Base-by-base conservation (phyloP, 441 rosid species). In the Croton setiger region DNA sequence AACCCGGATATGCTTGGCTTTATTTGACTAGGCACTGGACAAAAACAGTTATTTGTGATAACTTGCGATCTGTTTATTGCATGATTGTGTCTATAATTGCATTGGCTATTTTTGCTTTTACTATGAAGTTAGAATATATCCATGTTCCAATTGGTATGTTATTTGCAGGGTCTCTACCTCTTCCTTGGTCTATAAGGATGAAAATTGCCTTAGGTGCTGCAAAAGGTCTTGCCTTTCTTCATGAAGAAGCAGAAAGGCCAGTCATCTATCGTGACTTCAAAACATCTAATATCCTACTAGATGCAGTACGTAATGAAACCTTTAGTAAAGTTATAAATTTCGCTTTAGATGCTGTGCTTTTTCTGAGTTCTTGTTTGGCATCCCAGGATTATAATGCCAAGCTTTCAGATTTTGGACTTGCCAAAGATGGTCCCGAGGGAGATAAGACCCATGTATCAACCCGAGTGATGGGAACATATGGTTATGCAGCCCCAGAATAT, bases 251-350 rank as follows among this genome's bases (percentile, higher is more conserved):
- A 17, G 89, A 88, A 74, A 92, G 90, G 79, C 96, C 92, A 1
- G 98, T 92, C 56, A 92, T 92, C 63, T 92, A 92, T 80, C 93
- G 98, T 60, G 98, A 92, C 82, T 92, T 92, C 74, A 92, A 92
- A 69, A 92, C 98, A 63, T 90, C 98, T 45, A 92, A 92, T 75
- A 92, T 92, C 77, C 79, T 92, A 72, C 80, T 92, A 70, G 97
- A 92, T 76, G 92, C 94, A 59, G 97, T 92, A 80, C 51, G 81
- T 75, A 66, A 47, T 37, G 60, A 70, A 71, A 51, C 72, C 72
- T 15, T 44, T 37, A 7, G 58, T 15, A 17, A 43, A 6, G 20
- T 60, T 64, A 17, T 1, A 44, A n/a, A 57, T 70, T 36, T 45
- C 21, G 36, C 45, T 63, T 27, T n/a, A 3, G 63, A 49, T 73